phyloP scores from a whole-genome alignment of 768 basidiomycete genomes.

The Pulveroboletus sp. region DNA sequence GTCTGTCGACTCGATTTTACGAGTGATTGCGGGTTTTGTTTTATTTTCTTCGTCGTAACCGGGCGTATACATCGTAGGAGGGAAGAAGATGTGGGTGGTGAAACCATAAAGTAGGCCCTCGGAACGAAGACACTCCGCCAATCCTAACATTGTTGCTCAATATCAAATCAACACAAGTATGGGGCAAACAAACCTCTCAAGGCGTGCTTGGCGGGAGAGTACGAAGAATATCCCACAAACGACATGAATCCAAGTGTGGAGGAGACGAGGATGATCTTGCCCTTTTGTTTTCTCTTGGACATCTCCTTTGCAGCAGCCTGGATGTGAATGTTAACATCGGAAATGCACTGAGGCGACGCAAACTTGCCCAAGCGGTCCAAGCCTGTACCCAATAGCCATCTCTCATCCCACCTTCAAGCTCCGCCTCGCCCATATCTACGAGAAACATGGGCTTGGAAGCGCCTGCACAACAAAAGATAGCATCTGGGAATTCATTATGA shows the following conservation, averaged over 20 bases:
- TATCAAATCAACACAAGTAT: not conserved
- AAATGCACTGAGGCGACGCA: too few relatives aligned
- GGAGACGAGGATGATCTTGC: slow-evolving; percentile 75
- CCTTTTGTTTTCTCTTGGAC: slow-evolving; percentile 51
- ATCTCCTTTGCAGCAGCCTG: slow-evolving; percentile 70
- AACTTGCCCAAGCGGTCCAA: slow-evolving; percentile 47
- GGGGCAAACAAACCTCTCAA: slow-evolving; percentile 56
- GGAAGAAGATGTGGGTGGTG: slow-evolving; percentile 78
- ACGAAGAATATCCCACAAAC: slow-evolving; percentile 75
- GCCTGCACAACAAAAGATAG: slow-evolving; percentile 80
- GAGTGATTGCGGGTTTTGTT: slow-evolving; percentile 71
- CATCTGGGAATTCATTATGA: slow-evolving; percentile 66
- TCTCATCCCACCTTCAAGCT: slow-evolving; percentile 44
- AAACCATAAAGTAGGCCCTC: slow-evolving; percentile 80
- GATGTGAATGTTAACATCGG: not conserved
- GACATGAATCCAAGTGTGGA: slow-evolving; percentile 75
- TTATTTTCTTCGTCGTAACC: slow-evolving; percentile 76
- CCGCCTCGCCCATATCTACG: slow-evolving; percentile 61
- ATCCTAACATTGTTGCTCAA: slow-evolving; percentile 41
- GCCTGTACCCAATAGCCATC: slow-evolving; percentile 38
- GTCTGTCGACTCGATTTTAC: slow-evolving; percentile 75
- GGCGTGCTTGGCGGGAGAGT: slow-evolving; percentile 84
- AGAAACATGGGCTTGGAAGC: slow-evolving; percentile 69
- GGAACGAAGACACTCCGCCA: slow-evolving; percentile 79
- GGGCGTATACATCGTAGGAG: slow-evolving; percentile 75